Base-by-base conservation (phyloP, 108 stramenopile species). In the Hondaea fermentalgiana region DNA sequence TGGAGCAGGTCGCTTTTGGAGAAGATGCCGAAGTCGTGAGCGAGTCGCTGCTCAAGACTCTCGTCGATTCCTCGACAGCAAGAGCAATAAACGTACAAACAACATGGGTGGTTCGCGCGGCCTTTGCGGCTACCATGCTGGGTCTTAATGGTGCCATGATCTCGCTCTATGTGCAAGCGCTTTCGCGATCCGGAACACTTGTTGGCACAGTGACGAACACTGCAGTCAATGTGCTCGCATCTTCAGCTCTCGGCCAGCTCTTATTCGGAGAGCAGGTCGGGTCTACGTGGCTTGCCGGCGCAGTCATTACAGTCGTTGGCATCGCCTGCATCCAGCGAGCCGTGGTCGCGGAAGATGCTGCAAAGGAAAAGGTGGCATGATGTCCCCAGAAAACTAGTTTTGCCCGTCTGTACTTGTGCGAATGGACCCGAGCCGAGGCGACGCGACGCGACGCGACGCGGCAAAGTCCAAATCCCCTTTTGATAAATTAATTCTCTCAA, bases 161-260 rank as follows among this genome's bases (percentile, higher is more conserved):
- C 42, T 69, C 64, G 42, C 42, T 69, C 35, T 69, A 69, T 23
- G 64, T 83, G 45, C 76, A 23, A 6, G 76, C 76, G 49, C 76
- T 83, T 16, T 53, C 49, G 10, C 14, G 23, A 23, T 47, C 76
- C 10, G 76, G 76, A 6, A 53, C 76, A 12, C 28, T 83, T 6
- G 76, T 83, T 35, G 76, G 76, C 17, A 83, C 76, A 16, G 76
- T 83, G 76, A 83, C 76, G 76, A 83, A 83, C 23, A 83, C 76
- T 12, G 76, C 49, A 12, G 76, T 83, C n/a, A 83, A 83, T 35
- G 51, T 83, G n/a, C n/a, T 83, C 17, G 49, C 51, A 6, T 83
- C 76, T 6, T 83, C 76, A 35, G 25, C 51, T 6, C 28, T 83
- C 0, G 76, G 76, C 10, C 49, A 47, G 49, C 49, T 83, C 6